These are phyloP conservation scores for Dentipellis sp. DNA, from an alignment of 768 basidiomycete species.

Conservation along the genomic window DNA sequence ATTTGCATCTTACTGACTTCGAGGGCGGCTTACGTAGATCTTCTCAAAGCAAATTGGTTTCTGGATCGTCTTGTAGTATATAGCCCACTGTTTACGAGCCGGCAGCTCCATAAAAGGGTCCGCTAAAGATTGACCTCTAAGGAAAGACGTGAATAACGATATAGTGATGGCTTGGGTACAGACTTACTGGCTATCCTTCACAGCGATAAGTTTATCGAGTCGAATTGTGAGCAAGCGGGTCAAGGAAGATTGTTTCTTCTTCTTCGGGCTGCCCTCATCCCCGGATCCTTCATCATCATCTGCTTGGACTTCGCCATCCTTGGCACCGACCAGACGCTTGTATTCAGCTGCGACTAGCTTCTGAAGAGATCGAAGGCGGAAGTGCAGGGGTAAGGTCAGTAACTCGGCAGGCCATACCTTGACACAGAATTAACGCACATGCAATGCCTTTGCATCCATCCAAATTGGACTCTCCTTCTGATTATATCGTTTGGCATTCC, in stretches of 20 bases:
- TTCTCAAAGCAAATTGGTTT: conserved; percentile 70
- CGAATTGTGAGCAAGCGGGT: conserved; percentile 56
- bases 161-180: neutral
- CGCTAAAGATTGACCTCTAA: conserved; percentile 58
- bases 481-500: conserved; percentile 79
- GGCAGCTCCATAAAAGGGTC: conserved; percentile 82
- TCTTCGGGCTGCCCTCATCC: conserved; percentile 38
- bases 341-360: conserved; percentile 41
- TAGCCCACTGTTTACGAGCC: conserved; percentile 65
- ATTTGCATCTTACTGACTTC: no score
- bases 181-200: conserved; percentile 60
- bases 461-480: conserved; percentile 71
- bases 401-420: neutral
- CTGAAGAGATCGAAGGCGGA: conserved; percentile 19
- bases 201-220: conserved; percentile 65
- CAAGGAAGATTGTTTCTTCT: conserved; percentile 53
- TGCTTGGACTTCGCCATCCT: conserved; percentile 25
- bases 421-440: conserved; percentile 38
- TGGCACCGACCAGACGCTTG: conserved; percentile 33
- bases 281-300: conserved; percentile 31
- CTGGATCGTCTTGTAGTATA: conserved; percentile 75
- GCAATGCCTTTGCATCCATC: conserved; percentile 71
- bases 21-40: conserved; percentile 49
- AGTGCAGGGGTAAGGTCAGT: neutral
- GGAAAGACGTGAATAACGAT: neutral